phyloP scores from a whole-genome alignment of 371 early-diverging fungal species.

The Dichotomocladium elegans region DNA sequence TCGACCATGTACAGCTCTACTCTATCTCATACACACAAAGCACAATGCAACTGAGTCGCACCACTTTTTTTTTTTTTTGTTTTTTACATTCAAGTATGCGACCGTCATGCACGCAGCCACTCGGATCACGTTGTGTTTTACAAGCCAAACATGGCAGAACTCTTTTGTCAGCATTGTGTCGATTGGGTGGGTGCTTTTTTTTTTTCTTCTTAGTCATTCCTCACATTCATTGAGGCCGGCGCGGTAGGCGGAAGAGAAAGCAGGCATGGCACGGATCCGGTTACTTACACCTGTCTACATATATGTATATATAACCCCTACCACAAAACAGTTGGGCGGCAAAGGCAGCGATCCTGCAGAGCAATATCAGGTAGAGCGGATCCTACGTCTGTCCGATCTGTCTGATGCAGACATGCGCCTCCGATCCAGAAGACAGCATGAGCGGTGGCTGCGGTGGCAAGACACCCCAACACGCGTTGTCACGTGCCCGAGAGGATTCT shows the following conservation, averaged over 20 bases:
- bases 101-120: conserved; percentile 29
- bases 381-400: conserved; percentile 6
- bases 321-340: conserved; percentile 17
- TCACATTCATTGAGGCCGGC: neutral
- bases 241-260: neutral
- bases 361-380: conserved; percentile 10
- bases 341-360: conserved; percentile 21
- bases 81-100: conserved; percentile 21
- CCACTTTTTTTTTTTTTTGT: neutral
- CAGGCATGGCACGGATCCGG: too few species aligned
- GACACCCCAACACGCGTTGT: conserved; percentile 23
- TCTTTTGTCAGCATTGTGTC: conserved; percentile 27
- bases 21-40: too few species aligned
- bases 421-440: conserved; percentile 10
- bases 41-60: too few species aligned
- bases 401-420: neutral
- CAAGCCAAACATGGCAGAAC: conserved; percentile 24
- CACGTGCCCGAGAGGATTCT: neutral
- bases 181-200: conserved; percentile 37
- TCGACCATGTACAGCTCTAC: conserved; percentile 1
- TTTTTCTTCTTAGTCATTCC: neutral
- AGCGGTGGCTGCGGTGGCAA: conserved; percentile 21
- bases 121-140: conserved; percentile 18
- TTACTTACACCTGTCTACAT: too few species aligned
- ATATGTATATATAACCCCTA: neutral